Evolutionary conservation across 2,329 filamentous ascomycete species (phyloP).

Genomic region (Podosphaera aphanis): DNA sequence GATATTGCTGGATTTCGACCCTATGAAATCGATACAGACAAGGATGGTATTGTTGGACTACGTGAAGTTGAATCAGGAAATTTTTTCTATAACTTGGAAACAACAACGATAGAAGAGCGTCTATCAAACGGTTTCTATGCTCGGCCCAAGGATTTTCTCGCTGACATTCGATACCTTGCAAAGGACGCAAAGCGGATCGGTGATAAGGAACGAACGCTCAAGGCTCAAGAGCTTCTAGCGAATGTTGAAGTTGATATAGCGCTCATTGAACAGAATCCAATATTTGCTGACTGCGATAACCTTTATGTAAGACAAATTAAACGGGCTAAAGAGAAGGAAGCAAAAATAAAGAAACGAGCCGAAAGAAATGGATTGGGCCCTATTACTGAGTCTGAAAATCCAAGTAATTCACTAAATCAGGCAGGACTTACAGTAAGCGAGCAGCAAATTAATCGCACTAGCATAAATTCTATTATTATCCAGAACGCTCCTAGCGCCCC

Average conservation of each 20-base stretch:
- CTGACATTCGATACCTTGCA: slow-evolving; percentile 62
- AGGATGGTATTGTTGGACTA: slow-evolving; percentile 54
- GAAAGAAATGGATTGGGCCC: slow-evolving; percentile 2
- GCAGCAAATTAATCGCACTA: slow-evolving; percentile 18
- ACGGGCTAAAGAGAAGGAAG: slow-evolving; percentile 33
- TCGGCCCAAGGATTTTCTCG: slow-evolving; percentile 67
- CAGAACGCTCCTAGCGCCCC: slow-evolving; percentile 19
- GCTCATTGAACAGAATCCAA: slow-evolving; percentile 44
- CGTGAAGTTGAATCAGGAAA: slow-evolving; percentile 54
- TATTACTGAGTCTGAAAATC: background rate
- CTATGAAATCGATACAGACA: slow-evolving; percentile 59
- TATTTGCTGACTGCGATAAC: slow-evolving; percentile 54
- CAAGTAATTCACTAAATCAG: background rate
- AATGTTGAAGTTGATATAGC: slow-evolving; percentile 90
- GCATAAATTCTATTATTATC: slow-evolving; percentile 34
- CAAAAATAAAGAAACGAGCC: slow-evolving; percentile 31
- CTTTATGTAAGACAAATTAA: slow-evolving; percentile 52
- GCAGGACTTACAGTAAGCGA: slow-evolving; percentile 2
- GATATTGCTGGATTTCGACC: slow-evolving; percentile 36
- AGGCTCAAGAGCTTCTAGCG: slow-evolving; percentile 72
- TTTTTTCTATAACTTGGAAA: slow-evolving; percentile 88
- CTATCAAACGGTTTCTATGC: slow-evolving; percentile 92
- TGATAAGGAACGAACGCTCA: slow-evolving; percentile 63
- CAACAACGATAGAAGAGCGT: slow-evolving; percentile 83
- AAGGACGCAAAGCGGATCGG: slow-evolving; percentile 65